Percentiles rank a stretch among this genome's conserved stretches.
phyloP scores from a whole-genome alignment of 768 basidiomycete species.

The Pleurotus sapidus region DNA sequence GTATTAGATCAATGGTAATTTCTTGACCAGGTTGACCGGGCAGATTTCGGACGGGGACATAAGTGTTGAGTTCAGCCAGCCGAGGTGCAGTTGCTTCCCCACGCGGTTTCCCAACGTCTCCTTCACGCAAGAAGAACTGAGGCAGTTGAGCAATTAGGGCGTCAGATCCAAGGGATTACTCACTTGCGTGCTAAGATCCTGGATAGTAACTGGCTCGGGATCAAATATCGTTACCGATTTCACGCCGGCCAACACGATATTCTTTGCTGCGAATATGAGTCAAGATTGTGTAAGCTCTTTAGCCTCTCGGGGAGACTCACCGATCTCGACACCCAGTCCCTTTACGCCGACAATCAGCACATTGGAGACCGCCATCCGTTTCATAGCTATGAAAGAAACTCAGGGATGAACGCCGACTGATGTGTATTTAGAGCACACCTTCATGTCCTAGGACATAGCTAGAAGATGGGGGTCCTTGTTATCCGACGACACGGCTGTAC shows the following conservation, averaged over 20 bases:
- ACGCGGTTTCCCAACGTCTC: conserved; percentile 85
- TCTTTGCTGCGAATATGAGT: conserved; percentile 66
- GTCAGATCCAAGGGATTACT: conserved; percentile 15
- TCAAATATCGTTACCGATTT: conserved; percentile 97
- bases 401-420: background rate
- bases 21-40: conserved; percentile 74
- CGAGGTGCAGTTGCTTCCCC: conserved; percentile 86
- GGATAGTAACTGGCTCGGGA: conserved; percentile 82
- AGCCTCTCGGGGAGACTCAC: conserved; percentile 28
- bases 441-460: conserved; percentile 97
- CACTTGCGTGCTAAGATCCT: conserved; percentile 92
- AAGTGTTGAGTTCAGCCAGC: conserved; percentile 90
- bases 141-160: conserved; percentile 13
- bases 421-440: conserved; percentile 44
- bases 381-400: conserved; percentile 74
- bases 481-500: conserved; percentile 11
- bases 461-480: conserved; percentile 14
- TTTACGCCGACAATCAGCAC: conserved; percentile 90
- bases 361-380: conserved; percentile 96
- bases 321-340: conserved; percentile 95
- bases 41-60: conserved; percentile 91
- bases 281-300: background rate
- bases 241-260: conserved; percentile 92
- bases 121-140: conserved; percentile 91
- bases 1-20: conserved; percentile 76